Evolutionary conservation across 192 early-diverging fungal species (phyloP).

Genomic region (Coemansia sp.): DNA sequence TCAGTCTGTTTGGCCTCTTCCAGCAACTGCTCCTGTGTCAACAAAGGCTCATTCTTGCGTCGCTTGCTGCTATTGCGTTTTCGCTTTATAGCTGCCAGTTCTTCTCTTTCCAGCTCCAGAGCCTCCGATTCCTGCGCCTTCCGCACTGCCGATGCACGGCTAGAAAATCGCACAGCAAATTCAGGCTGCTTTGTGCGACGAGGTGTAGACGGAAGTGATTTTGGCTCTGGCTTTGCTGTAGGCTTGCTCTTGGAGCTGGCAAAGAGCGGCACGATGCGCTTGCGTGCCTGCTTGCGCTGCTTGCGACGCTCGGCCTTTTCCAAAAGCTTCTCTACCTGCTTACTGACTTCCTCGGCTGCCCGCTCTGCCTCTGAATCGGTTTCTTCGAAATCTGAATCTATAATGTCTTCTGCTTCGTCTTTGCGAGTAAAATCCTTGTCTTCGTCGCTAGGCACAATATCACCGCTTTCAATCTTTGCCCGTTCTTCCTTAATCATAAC

Average conservation of each 20-base stretch:
- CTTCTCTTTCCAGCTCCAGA: conserved; percentile 27
- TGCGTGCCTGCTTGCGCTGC: conserved; percentile 35
- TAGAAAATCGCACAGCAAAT: conserved; percentile 33
- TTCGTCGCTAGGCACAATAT: conserved; percentile 34
- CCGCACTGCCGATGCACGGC: conserved; percentile 37
- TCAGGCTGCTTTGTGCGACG: conserved; percentile 8
- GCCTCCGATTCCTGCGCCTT: conserved; percentile 43
- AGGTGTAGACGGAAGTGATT: not conserved
- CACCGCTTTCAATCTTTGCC: conserved; percentile 38
- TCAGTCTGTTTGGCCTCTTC: conserved; percentile 48
- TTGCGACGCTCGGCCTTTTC: conserved; percentile 26
- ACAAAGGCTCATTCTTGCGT: not conserved
- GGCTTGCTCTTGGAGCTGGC: conserved; percentile 15
- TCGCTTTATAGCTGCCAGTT: conserved; percentile 24
- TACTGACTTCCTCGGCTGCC: conserved; percentile 20
- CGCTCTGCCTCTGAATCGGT: conserved; percentile 49
- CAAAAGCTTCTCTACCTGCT: conserved; percentile 21
- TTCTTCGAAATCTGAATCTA: conserved; percentile 47
- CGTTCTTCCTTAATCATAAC: conserved; percentile 44
- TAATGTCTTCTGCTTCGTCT: conserved; percentile 32
- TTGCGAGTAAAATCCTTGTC: conserved; percentile 38
- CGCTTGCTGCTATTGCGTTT: conserved; percentile 9
- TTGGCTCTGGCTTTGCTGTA: no score
- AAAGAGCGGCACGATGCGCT: conserved; percentile 38
- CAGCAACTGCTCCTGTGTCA: conserved; percentile 48